phyloP scores from a whole-genome alignment of 2,329 filamentous ascomycete genomes.

The Phialemonium atrogriseum region DNA sequence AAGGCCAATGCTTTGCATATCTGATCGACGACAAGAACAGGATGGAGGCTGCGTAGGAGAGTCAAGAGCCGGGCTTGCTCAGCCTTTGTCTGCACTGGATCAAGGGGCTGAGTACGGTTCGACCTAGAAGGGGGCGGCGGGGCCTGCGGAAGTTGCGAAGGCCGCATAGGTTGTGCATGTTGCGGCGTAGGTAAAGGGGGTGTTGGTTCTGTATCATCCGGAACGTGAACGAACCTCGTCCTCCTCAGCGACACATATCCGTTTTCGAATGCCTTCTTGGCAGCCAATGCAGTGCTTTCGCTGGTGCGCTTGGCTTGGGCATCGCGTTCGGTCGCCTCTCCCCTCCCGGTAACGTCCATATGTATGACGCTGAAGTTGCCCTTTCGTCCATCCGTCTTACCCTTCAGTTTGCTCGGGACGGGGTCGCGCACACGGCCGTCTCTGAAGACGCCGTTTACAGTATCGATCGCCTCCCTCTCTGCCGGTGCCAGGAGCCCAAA shows the following conservation, averaged over 20 bases:
- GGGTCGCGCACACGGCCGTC: constrained; percentile 48
- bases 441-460: constrained; percentile 15
- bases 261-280: constrained; percentile 44
- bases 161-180: not conserved
- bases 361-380: constrained; percentile 58
- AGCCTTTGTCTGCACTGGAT: constrained; percentile 42
- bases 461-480: constrained; percentile 12
- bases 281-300: constrained; percentile 51
- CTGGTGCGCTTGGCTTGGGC: constrained; percentile 53
- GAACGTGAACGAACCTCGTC: constrained; percentile 26
- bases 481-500: constrained; percentile 14
- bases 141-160: constrained; percentile 6
- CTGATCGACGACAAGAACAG: constrained; percentile 50
- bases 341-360: constrained; percentile 40
- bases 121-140: constrained; percentile 5
- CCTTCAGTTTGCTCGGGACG: constrained; percentile 54
- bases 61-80: constrained; percentile 54
- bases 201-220: constrained; percentile 12
- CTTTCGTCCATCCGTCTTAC: constrained; percentile 45
- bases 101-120: constrained; percentile 17
- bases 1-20: constrained; percentile 55
- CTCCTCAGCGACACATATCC: constrained; percentile 43
- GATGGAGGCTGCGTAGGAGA: constrained; percentile 46
- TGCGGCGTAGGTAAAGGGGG: too few relatives aligned
- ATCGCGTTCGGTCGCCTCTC: constrained; percentile 38